Evolutionary conservation across 176 grass and related monocot species (phyloP).

Genomic region (Hordeum marinum): DNA sequence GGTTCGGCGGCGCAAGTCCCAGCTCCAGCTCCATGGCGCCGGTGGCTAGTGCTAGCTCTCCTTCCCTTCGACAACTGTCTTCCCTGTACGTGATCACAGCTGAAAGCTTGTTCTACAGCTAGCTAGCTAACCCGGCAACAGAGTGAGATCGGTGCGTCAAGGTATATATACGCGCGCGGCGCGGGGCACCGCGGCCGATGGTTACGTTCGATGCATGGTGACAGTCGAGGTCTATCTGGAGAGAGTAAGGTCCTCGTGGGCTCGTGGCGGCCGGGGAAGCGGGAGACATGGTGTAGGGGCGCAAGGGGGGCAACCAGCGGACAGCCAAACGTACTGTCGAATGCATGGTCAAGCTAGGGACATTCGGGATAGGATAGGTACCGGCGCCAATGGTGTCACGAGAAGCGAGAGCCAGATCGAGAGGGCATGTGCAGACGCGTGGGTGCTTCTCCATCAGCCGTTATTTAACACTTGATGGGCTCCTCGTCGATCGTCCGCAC

Average conservation of each 20-base stretch:
- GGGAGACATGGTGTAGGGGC: conserved; percentile 46
- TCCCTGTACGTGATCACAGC: not conserved
- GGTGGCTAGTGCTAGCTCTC: not conserved
- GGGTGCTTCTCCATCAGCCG: not conserved
- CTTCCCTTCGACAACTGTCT: not conserved
- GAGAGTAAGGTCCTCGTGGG: too few relatives aligned
- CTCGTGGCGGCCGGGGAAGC: not conserved
- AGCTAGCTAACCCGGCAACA: not conserved
- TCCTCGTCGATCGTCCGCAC: not conserved
- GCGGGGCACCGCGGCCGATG: not conserved
- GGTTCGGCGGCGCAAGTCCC: conserved; percentile 45
- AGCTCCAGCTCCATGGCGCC: conserved; percentile 52
- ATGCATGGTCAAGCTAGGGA: too few relatives aligned
- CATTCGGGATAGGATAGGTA: too few relatives aligned
- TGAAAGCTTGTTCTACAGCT: not conserved
- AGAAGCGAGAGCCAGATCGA: not conserved
- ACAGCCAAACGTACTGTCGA: not conserved
- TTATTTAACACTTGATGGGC: not conserved
- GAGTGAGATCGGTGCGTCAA: not conserved
- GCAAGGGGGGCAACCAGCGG: conserved; percentile 22
- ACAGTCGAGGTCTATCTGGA: not conserved
- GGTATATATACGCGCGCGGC: conserved; percentile 17
- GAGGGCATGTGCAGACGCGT: not conserved
- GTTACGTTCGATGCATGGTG: not conserved
- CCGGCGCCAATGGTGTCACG: too few relatives aligned